Conservation (phyloP, 371 early-diverging fungal genomes). For the Mucor lusitanicus region DNA sequence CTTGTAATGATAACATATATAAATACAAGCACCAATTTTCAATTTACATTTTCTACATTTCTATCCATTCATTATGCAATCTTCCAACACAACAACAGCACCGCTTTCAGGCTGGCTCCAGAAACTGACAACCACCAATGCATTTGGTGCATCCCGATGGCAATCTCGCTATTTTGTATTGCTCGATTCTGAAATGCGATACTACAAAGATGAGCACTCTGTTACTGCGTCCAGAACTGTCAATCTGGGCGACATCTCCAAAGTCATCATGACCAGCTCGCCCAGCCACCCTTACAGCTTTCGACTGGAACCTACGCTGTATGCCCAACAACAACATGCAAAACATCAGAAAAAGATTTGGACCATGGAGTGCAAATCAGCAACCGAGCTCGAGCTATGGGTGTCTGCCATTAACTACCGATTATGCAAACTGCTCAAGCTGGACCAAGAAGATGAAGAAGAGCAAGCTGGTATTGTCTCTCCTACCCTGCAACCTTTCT, state of each 20-base stretch:
- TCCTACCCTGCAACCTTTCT: slow-evolving; percentile 12
- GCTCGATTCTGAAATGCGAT: slow-evolving; percentile 40
- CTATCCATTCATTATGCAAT: neutral
- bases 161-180: slow-evolving; percentile 41
- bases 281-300: slow-evolving; percentile 24
- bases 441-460: neutral
- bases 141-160: slow-evolving; percentile 35
- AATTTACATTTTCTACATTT: neutral
- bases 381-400: slow-evolving; percentile 29
- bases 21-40: neutral
- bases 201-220: slow-evolving; percentile 41
- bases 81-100: slow-evolving; percentile 1
- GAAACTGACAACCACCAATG: slow-evolving; percentile 21
- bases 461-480: slow-evolving; percentile 3
- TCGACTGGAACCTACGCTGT: slow-evolving; percentile 28
- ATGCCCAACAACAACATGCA: neutral
- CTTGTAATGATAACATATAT: neutral
- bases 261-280: slow-evolving; percentile 5
- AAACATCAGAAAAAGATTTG: slow-evolving; percentile 15
- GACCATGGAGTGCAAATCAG: slow-evolving; percentile 33
- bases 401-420: slow-evolving; percentile 17
- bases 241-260: slow-evolving; percentile 22
- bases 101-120: slow-evolving; percentile 27
- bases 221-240: slow-evolving; percentile 25
- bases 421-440: neutral